Percentiles rank a stretch among this genome's conserved stretches.
Conservation (phyloP, 2,329 filamentous ascomycete species). For the Monilinia laxa region DNA sequence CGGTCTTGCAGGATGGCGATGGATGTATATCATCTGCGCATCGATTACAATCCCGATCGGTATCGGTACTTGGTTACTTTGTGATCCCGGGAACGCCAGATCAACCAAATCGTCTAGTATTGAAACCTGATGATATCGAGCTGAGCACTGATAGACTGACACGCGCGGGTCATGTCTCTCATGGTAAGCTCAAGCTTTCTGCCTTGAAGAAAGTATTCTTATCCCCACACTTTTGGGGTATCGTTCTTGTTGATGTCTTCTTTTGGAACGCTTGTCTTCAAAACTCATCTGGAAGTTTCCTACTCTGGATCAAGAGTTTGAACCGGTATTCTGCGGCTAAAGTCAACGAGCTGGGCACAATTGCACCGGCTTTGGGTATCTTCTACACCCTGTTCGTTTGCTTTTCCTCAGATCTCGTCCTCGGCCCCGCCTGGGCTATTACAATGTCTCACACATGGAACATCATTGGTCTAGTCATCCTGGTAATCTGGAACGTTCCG, state of each 20-base stretch:
- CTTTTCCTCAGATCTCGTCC: slow-evolving; percentile 54
- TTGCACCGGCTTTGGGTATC: slow-evolving; percentile 55
- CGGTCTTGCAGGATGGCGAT: slow-evolving; percentile 41
- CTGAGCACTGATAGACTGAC: neutral
- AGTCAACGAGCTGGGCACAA: slow-evolving; percentile 53
- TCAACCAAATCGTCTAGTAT: slow-evolving; percentile 50
- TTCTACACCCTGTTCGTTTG: slow-evolving; percentile 55
- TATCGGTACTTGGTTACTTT: slow-evolving; percentile 50
- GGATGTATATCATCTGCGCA: slow-evolving; percentile 57
- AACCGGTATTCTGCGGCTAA: slow-evolving; percentile 47
- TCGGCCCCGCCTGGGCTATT: slow-evolving; percentile 56
- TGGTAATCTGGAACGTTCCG: slow-evolving; percentile 56
- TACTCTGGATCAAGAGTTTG: slow-evolving; percentile 41
- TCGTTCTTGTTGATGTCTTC: neutral
- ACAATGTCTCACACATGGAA: slow-evolving; percentile 46
- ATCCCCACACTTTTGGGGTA: neutral
- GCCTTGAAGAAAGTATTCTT: neutral
- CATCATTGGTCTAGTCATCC: slow-evolving; percentile 51
- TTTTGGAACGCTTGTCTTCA: neutral
- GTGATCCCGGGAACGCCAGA: slow-evolving; percentile 53
- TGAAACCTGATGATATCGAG: slow-evolving; percentile 14
- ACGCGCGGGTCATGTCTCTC: neutral
- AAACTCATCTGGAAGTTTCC: neutral
- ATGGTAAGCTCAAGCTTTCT: neutral
- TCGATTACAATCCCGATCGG: slow-evolving; percentile 56